phyloP scores from a whole-genome alignment of 2,329 filamentous ascomycete genomes.

The Cercospora zeina region DNA sequence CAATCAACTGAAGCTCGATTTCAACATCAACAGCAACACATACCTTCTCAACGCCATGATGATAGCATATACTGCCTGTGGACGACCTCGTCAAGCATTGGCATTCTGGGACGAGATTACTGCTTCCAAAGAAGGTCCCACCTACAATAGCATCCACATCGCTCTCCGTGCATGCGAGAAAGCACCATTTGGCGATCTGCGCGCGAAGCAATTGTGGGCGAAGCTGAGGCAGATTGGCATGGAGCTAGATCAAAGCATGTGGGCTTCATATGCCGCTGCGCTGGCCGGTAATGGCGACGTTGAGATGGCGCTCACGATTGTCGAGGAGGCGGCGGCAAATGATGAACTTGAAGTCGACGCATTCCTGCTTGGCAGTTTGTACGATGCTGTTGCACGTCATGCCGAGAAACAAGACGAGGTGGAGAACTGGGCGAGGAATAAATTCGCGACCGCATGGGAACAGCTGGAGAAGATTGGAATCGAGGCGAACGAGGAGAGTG shows the following conservation, averaged over 20 bases:
- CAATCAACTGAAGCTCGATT: constrained; percentile 93
- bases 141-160: constrained; percentile 75
- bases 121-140: constrained; percentile 81
- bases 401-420: constrained; percentile 62
- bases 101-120: constrained; percentile 83
- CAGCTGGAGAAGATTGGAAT: constrained; percentile 59
- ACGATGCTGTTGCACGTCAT: constrained; percentile 67
- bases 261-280: constrained; percentile 73
- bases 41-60: constrained; percentile 80
- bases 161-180: constrained; percentile 78
- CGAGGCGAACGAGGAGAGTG: constrained; percentile 24
- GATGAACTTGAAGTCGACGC: constrained; percentile 67
- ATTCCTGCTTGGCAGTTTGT: constrained; percentile 75
- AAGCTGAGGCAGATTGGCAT: constrained; percentile 74
- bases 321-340: constrained; percentile 66
- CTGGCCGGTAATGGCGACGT: constrained; percentile 71
- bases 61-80: constrained; percentile 75
- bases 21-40: constrained; percentile 74
- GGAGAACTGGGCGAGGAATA: constrained; percentile 69
- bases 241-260: constrained; percentile 71
- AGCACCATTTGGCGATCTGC: constrained; percentile 48
- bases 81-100: constrained; percentile 65
- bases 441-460: constrained; percentile 69
- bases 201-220: constrained; percentile 63
- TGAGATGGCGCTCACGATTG: constrained; percentile 64